A percentile compares a stretch with the other conserved stretches of the same genome.
These are phyloP conservation scores for Kodamaea leandrae DNA, from an alignment of 805 yeast species.

Conservation along the genomic window DNA sequence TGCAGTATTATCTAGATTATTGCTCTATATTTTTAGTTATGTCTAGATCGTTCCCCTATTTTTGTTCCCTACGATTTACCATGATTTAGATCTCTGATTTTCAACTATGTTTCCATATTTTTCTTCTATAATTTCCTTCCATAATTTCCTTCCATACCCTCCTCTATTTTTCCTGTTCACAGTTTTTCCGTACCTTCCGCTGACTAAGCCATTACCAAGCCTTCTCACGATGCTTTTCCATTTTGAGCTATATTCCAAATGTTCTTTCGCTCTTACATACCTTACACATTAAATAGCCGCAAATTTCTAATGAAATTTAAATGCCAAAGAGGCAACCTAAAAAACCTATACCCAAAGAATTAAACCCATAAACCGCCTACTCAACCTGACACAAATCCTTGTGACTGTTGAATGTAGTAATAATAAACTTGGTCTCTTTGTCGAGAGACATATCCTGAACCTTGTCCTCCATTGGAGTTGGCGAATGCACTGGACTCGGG, in stretches of 20 bases:
- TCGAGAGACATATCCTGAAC: constrained; percentile 15
- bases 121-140: too few relatives aligned
- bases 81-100: too few relatives aligned
- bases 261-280: constrained; percentile 8
- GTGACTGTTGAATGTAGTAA: constrained; percentile 33
- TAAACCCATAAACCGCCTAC: constrained; percentile 4
- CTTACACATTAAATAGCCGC: constrained; percentile 11
- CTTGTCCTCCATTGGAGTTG: constrained; percentile 19
- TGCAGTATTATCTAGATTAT: too few relatives aligned
- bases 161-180: too few relatives aligned
- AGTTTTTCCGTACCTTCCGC: too few relatives aligned
- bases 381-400: constrained; percentile 26
- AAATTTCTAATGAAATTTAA: constrained; percentile 2
- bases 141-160: too few relatives aligned
- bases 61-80: too few relatives aligned
- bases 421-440: constrained; percentile 24
- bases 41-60: too few relatives aligned
- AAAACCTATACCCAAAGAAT: constrained; percentile 6
- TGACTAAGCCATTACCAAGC: background rate
- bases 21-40: too few relatives aligned
- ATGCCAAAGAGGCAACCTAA: background rate
- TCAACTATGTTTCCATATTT: too few relatives aligned
- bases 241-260: background rate
- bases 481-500: constrained; percentile 33
- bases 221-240: background rate